phyloP scores from a whole-genome alignment of 345 rosid genomes.

The Eutrema yunnanense region DNA sequence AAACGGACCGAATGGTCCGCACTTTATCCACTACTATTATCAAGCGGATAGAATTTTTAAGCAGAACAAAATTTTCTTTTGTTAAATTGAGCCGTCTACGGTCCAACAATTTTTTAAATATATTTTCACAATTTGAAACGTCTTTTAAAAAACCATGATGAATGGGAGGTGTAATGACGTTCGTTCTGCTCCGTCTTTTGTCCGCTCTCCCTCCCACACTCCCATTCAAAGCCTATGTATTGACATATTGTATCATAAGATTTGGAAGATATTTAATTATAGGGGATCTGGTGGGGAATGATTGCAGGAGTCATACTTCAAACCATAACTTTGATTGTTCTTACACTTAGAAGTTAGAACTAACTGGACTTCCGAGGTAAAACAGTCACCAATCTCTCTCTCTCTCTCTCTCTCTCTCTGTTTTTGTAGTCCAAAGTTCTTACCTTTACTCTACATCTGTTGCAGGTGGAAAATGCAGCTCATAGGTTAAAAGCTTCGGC shows the following conservation, averaged over 20 bases:
- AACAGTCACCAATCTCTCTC: not conserved
- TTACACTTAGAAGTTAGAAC: slow-evolving; percentile 80
- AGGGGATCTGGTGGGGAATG: slow-evolving; percentile 99
- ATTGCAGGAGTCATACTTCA: slow-evolving; percentile 64
- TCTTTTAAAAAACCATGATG: no score
- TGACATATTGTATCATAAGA: not conserved
- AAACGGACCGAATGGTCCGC: no score
- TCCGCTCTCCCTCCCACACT: no score
- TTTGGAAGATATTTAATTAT: not conserved
- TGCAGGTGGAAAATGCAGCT: slow-evolving; percentile 63
- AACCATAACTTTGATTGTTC: slow-evolving; percentile 51
- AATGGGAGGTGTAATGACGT: no score
- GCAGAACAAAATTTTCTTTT: no score
- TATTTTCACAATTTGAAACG: no score
- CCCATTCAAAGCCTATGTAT: no score
- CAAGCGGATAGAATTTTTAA: no score
- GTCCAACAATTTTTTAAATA: no score
- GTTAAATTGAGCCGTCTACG: no score
- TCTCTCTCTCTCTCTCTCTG: not conserved
- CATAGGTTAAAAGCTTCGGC: slow-evolving; percentile 45
- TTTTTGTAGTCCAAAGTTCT: not conserved
- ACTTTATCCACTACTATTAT: no score
- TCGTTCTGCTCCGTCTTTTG: no score
- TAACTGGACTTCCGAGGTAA: slow-evolving; percentile 74
- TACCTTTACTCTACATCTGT: not conserved